Evolutionary conservation across 352 stramenopile genomes (phyloP).

Genomic region (Thalassiosira exigua): DNA sequence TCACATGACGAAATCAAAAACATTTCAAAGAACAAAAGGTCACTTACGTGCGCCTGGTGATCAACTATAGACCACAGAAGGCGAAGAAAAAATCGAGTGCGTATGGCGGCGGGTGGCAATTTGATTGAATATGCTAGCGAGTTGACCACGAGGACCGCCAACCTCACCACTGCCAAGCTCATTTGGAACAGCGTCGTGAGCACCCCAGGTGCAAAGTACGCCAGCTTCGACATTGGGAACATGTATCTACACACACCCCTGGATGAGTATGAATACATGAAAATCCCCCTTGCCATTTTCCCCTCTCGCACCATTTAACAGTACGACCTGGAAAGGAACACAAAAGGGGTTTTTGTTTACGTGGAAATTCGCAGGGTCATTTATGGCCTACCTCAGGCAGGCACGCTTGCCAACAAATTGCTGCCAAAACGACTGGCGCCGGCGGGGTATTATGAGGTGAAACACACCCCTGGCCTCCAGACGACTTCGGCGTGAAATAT

Average conservation of each 20-base stretch:
- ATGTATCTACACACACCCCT: conserved; percentile 32
- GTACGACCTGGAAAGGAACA: conserved; percentile 26
- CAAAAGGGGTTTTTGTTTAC: conserved; percentile 32
- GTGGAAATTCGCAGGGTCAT: conserved; percentile 43
- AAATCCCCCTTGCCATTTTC: conserved; percentile 19
- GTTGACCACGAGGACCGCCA: conserved; percentile 13
- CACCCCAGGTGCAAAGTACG: conserved; percentile 25
- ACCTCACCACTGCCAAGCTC: conserved; percentile 38
- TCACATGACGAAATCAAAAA: too few relatives aligned
- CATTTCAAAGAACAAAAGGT: too few relatives aligned
- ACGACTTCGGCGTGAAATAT: conserved; percentile 64
- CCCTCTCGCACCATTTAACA: conserved; percentile 37
- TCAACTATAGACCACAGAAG: conserved; percentile 15
- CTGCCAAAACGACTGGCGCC: conserved; percentile 11
- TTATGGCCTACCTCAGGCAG: conserved; percentile 43
- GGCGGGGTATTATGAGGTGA: conserved; percentile 7
- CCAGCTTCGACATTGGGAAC: conserved; percentile 43
- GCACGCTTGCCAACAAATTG: conserved; percentile 25
- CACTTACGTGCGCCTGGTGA: not conserved
- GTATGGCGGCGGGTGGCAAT: conserved; percentile 36
- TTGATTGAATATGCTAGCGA: conserved; percentile 16
- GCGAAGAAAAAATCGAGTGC: not conserved
- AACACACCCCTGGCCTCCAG: conserved; percentile 51
- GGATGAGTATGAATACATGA: conserved; percentile 45
- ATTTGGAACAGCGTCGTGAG: conserved; percentile 51